Percentiles rank a stretch among this genome's conserved stretches.
These are phyloP conservation scores for Geoglossum glabrum DNA, from an alignment of 495 filamentous ascomycete genomes.

Conservation along the genomic window DNA sequence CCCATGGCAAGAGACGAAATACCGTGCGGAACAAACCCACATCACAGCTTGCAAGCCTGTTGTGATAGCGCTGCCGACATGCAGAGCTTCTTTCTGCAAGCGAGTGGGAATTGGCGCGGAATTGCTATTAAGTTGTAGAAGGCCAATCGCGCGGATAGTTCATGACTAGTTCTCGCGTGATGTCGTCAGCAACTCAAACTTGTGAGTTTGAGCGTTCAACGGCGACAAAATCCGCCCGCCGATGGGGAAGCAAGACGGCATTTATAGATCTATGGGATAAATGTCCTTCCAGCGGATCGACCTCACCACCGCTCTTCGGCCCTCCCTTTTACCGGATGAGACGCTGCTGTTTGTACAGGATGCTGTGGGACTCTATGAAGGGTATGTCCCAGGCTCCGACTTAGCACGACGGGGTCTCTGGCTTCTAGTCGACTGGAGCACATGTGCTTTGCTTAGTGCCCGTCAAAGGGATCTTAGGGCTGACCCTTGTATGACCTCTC, in stretches of 20 bases:
- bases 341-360: constrained; percentile 85
- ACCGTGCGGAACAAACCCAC: too few species aligned
- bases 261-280: constrained; percentile 28
- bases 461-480: not conserved
- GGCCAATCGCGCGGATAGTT: too few species aligned
- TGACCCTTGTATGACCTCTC: not conserved
- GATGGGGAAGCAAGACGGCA: not conserved
- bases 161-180: too few species aligned
- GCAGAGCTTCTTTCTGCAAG: too few species aligned
- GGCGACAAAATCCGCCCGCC: not conserved
- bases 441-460: not conserved
- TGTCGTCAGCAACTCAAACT: not conserved
- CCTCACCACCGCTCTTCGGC: constrained; percentile 85
- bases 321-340: constrained; percentile 77
- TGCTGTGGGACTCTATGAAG: constrained; percentile 92
- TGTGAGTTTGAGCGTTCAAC: not conserved
- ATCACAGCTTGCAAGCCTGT: too few species aligned
- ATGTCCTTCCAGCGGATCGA: constrained; percentile 93
- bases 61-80: too few species aligned
- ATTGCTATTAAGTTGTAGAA: too few species aligned
- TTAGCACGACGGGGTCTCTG: not conserved
- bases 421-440: not conserved
- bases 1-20: too few species aligned
- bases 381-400: constrained; percentile 33
- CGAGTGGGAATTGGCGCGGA: too few species aligned